Base-by-base conservation (phyloP, 2,329 filamentous ascomycete genomes). In the Pseudocercospora pini-densiflorae region DNA sequence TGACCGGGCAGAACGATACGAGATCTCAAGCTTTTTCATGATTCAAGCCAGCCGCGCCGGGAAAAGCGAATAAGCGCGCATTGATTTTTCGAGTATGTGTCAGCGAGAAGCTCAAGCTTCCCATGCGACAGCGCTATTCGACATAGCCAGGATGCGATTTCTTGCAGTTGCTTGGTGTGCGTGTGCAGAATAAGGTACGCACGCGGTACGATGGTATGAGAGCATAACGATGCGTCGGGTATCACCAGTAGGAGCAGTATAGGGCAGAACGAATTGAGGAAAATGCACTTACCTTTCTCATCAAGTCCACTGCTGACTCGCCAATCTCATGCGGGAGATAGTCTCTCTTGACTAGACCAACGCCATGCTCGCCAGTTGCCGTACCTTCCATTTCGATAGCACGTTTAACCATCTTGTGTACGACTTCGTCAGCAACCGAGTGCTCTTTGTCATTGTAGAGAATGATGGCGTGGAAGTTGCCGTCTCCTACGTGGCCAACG, bases 371-470 rank as follows among this genome's bases (percentile, higher is more conserved):
- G 62, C 92, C 92, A 12, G 92, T 94, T 1, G 93, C 92, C 0
- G 92, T 95, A 8, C 92, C 92, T 79, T 95, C 92, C 75, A 79
- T 77, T 80, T 93, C 91, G 58, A 96, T 89, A 0, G 92, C 92
- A 68, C 91, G 85, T 85, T 94, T 93, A 63, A 94, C 91, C 92
- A 95, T 95, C 65, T 88, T 85, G 76, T 94, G 91, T 27, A 95
- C 90, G 27, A 94, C 82, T 47, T 85, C 84, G 74, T 93, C 90
- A 2, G 90, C 90, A 62, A 86, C 85, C 65, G 83, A 80, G 70
- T 89, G 86, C 78, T 94, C 88, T 23, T 84, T 80, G n/a, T 91
- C 87, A 64, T 88, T 90, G 76, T 88, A 88, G 24, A 90, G 78
- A 24, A 90, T 81, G 65, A 90, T 89, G 4, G 87, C 86, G 73